Conservation (phyloP, 2,329 filamentous ascomycete species). For the Fragosphaeria purpurea region DNA sequence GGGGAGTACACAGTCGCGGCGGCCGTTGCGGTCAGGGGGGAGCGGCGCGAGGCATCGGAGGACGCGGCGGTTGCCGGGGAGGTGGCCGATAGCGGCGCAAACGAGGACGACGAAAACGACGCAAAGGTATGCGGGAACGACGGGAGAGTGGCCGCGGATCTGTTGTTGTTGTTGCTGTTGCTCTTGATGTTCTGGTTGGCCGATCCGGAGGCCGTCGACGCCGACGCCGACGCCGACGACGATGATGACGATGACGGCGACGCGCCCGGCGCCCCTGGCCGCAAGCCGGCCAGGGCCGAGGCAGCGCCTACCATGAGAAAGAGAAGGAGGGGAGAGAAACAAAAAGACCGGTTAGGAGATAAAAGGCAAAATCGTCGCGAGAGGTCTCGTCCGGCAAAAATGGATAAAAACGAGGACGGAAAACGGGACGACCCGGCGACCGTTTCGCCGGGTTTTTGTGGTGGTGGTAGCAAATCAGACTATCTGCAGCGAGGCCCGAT, state of each 20-base stretch:
- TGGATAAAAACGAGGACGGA: no score
- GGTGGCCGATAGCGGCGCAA: background rate
- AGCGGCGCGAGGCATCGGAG: background rate
- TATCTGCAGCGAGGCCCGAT: no score
- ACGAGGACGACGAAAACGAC: background rate
- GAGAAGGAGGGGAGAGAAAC: background rate
- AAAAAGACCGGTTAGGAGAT: background rate
- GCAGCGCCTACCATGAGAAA: constrained; percentile 2
- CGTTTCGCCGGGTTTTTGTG: no score
- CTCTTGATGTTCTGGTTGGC: no score
- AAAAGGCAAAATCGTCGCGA: background rate
- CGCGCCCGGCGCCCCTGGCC: constrained; percentile 6
- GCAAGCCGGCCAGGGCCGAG: constrained; percentile 7
- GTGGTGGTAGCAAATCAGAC: background rate
- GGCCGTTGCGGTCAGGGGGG: background rate
- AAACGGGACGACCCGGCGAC: no score
- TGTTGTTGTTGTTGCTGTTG: background rate
- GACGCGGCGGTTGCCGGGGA: background rate
- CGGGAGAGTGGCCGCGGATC: background rate
- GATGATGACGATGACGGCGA: background rate
- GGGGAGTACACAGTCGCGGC: constrained; percentile 3
- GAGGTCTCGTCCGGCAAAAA: no score
- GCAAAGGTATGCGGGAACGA: background rate
- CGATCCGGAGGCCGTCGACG: background rate
- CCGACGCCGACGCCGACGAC: background rate